These are phyloP conservation scores for Fusarium sp. DNA, from an alignment of 2,329 filamentous ascomycete species.

Conservation along the genomic window DNA sequence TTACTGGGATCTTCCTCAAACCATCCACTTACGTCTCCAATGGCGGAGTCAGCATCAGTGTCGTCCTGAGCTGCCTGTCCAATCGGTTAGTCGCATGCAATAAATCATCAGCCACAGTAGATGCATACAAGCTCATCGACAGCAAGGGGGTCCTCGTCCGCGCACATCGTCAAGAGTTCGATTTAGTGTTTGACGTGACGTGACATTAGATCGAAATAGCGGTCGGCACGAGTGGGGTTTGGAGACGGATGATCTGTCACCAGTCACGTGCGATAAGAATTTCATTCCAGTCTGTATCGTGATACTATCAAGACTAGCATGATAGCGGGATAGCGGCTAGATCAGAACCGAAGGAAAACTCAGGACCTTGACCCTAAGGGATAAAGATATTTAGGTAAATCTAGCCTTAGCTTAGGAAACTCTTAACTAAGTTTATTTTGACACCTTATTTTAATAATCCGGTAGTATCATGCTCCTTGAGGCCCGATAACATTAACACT, in stretches of 20 bases:
- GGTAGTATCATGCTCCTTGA: too few species aligned
- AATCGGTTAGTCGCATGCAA: not conserved
- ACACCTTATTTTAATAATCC: too few species aligned
- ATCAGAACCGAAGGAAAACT: not conserved
- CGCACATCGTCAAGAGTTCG: not conserved
- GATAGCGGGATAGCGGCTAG: not conserved
- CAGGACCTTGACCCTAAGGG: too few species aligned
- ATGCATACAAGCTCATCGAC: not conserved
- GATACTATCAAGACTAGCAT: not conserved
- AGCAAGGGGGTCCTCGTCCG: not conserved
- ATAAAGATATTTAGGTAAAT: too few species aligned
- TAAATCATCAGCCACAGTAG: not conserved
- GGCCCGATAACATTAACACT: not conserved
- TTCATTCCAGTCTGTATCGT: not conserved
- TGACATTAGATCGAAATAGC: not conserved
- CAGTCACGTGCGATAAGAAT: not conserved
- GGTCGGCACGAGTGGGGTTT: not conserved
- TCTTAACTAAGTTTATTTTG: too few species aligned
- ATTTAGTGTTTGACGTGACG: not conserved
- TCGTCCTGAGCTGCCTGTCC: not conserved
- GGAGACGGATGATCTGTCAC: not conserved
- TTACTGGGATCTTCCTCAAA: rapidly evolving
- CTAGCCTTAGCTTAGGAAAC: too few species aligned
- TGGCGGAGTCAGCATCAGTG: not conserved
- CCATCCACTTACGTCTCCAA: not conserved